phyloP scores from a whole-genome alignment of 805 yeast species.

The Candida mattraensis region DNA sequence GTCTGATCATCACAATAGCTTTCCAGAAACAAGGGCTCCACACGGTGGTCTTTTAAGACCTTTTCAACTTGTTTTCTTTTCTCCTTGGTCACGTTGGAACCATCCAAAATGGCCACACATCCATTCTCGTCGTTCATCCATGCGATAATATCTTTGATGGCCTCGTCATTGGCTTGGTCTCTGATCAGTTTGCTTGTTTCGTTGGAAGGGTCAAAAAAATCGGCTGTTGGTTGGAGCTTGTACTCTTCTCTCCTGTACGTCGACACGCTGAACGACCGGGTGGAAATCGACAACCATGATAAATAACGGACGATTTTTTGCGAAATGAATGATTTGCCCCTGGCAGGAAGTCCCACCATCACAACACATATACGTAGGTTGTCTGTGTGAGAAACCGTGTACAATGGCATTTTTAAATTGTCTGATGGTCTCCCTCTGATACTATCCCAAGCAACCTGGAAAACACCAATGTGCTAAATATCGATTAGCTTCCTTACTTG shows the following conservation, averaged over 20 bases:
- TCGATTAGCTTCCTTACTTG: too few species aligned
- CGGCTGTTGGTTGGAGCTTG: conserved; percentile 67
- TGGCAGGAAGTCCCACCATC: conserved; percentile 85
- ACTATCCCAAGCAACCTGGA: too few species aligned
- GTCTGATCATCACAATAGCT: conserved; percentile 86
- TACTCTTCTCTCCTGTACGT: conserved; percentile 65
- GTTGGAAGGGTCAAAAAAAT: conserved; percentile 71
- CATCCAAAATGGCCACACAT: conserved; percentile 90
- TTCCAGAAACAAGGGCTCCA: conserved; percentile 91
- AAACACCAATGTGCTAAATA: too few species aligned
- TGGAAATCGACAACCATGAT: conserved; percentile 86
- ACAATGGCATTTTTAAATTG: too few species aligned
- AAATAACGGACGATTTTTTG: conserved; percentile 91
- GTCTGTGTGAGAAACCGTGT: conserved; percentile 59
- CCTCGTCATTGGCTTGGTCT: conserved; percentile 65
- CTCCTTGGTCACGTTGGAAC: conserved; percentile 79
- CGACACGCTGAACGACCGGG: conserved; percentile 89
- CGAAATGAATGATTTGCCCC: conserved; percentile 94
- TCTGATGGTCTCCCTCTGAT: too few species aligned
- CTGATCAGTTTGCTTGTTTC: conserved; percentile 63
- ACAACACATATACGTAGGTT: conserved; percentile 81
- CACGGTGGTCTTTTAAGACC: conserved; percentile 56
- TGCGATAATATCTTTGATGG: conserved; percentile 75
- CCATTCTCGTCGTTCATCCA: conserved; percentile 85
- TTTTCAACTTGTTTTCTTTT: conserved; percentile 64